Evolutionary conservation across 352 stramenopile species (phyloP), one percentile per base, ranked within the genome.

Genomic region (Phytophthora lateralis): DNA sequence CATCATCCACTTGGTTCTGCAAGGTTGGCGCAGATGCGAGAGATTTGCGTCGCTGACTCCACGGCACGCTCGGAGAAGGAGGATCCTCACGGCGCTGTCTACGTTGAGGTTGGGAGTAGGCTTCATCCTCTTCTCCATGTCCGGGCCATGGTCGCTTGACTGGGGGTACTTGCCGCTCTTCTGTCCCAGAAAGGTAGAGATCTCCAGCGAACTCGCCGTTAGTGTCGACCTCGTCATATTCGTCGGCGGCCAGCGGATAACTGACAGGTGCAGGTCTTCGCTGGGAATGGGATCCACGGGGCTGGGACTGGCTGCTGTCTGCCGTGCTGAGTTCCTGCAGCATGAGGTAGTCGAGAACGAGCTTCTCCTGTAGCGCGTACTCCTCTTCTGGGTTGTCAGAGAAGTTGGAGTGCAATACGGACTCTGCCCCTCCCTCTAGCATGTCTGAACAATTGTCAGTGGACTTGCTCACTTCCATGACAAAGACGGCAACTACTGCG

Each of bases 391-490:
- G 83, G 26, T 91, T 75, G 0, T 85, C 73, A 0, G 78, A 71
- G 38, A 91, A 92, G 49, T 85, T 80, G 3, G 82, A 83, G 57
- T 90, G 82, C 21, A 93, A 61, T 2, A 92, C 82, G 1, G 82
- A 92, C 43, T 86, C 82, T 2, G 75, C 65, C 1, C 75, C 78
- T 21, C 76, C 76, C 6, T 80, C 77, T 0, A 91, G 60, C 60
- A 92, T 67, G 14, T 78, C 66, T 0, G 77, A 85, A 45, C 67
- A 75, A 48, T 75, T 80, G 44, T 91, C 82, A 0, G 80, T 87
- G 9, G 81, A 80, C 41, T 89, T 88, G 53, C 78, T 90, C 37
- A 89, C 76, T 51, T 93, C 83, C 73, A 91, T 93, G 21, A 93
- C 63, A 39, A 89, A 90, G 8, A 93, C 82, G 1, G 85, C 83